Conservation (phyloP, 169 alveolate genomes). For the Cystoisospora suis region DNA sequence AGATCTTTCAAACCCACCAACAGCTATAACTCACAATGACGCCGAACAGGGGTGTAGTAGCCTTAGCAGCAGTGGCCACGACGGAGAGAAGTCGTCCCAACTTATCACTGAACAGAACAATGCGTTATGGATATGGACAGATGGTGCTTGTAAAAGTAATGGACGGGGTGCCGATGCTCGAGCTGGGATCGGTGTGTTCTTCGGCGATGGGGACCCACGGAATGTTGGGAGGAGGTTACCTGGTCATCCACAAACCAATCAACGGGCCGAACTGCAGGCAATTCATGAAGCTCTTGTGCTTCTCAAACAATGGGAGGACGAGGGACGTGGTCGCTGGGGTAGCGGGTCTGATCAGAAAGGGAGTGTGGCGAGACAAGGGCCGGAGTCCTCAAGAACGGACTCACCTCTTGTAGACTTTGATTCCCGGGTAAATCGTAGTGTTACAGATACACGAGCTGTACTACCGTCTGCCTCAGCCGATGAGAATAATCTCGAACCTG, state of each 20-base stretch:
- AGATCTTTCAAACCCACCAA: too few relatives aligned
- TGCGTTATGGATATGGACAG: slow-evolving; percentile 24
- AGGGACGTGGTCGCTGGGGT: slow-evolving; percentile 8
- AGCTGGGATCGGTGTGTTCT: slow-evolving; percentile 31
- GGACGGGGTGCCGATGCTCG: slow-evolving; percentile 3
- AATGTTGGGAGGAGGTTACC: not conserved
- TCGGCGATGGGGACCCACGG: slow-evolving; percentile 33
- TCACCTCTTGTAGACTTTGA: too few relatives aligned
- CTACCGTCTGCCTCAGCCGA: too few relatives aligned
- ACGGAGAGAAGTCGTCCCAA: too few relatives aligned
- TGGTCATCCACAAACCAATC: slow-evolving; percentile 40
- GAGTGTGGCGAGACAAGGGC: too few relatives aligned
- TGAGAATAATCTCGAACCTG: too few relatives aligned
- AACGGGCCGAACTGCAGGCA: slow-evolving; percentile 52
- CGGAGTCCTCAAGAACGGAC: too few relatives aligned
- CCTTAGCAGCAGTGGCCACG: too few relatives aligned
- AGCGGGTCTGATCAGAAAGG: not conserved
- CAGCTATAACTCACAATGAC: too few relatives aligned
- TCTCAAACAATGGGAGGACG: slow-evolving; percentile 21
- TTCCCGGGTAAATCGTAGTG: too few relatives aligned
- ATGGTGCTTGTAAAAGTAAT: slow-evolving; percentile 29
- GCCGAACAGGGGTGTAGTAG: too few relatives aligned
- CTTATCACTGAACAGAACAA: not conserved
- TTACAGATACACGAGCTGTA: too few relatives aligned
- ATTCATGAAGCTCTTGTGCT: not conserved